These are phyloP conservation scores for Aspergillus ostianus DNA, from an alignment of 495 filamentous ascomycete genomes.

Conservation along the genomic window DNA sequence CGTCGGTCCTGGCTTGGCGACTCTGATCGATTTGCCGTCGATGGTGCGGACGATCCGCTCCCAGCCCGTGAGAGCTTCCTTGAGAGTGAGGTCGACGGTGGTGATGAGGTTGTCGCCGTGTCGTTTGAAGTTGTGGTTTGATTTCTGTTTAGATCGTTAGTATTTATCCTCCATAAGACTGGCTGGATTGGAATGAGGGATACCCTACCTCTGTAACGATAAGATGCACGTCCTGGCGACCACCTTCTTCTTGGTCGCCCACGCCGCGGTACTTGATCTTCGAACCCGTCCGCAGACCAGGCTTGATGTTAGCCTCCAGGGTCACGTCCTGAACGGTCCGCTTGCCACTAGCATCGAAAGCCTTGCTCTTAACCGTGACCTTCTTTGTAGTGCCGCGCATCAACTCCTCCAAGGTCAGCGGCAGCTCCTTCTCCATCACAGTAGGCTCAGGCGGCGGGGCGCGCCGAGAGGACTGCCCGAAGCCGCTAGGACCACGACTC, in stretches of 20 bases:
- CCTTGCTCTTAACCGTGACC: constrained; percentile 96
- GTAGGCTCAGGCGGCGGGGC: constrained; percentile 80
- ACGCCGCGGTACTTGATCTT: constrained; percentile 98
- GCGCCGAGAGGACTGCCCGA: constrained; percentile 42
- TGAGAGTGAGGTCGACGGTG: constrained; percentile 78
- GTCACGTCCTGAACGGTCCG: constrained; percentile 83
- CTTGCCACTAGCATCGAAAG: constrained; percentile 80
- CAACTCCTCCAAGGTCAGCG: constrained; percentile 81
- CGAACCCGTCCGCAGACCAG: constrained; percentile 88
- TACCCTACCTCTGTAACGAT: constrained; percentile 84
- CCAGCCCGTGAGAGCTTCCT: constrained; percentile 97
- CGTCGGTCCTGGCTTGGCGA: constrained; percentile 79
- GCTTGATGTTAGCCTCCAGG: constrained; percentile 90
- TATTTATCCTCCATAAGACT: background rate
- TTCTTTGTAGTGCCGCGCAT: constrained; percentile 86
- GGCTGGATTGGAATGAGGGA: too few relatives aligned
- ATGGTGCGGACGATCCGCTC: constrained; percentile 87
- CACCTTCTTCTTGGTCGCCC: constrained; percentile 94
- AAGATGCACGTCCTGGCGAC: constrained; percentile 94
- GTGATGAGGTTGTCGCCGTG: constrained; percentile 81
- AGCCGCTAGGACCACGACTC: constrained; percentile 38
- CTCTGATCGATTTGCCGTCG: constrained; percentile 76
- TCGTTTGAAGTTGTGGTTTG: constrained; percentile 76
- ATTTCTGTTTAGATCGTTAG: constrained; percentile 61
- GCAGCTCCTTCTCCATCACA: constrained; percentile 80